Percentiles rank a stretch among this genome's conserved stretches.
Evolutionary conservation across 352 stramenopile genomes (phyloP).

Genomic region (Globisporangium nagaii): DNA sequence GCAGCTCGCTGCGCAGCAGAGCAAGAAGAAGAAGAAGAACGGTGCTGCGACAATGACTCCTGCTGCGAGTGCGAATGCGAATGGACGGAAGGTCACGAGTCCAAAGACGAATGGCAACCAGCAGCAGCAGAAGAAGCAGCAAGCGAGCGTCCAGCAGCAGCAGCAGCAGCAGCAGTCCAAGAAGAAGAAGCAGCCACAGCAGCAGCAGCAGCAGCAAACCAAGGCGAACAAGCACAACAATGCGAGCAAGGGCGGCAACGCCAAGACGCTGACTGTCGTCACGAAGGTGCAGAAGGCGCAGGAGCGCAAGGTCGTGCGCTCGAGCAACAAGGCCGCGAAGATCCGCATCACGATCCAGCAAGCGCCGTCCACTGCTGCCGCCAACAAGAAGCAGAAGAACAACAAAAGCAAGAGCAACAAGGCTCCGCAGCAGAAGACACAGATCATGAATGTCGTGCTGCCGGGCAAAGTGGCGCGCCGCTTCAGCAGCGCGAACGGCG

Average conservation of each 20-base stretch:
- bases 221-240: background rate
- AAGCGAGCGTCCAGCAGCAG: too few species aligned
- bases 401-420: slow-evolving; percentile 21
- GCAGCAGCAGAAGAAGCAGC: slow-evolving; percentile 1
- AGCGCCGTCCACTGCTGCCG: background rate
- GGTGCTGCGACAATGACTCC: too few species aligned
- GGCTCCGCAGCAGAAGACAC: slow-evolving; percentile 21
- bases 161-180: slow-evolving; percentile 4
- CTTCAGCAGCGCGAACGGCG: slow-evolving; percentile 9
- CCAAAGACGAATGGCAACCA: slow-evolving; percentile 9
- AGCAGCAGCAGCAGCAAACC: slow-evolving; percentile 7
- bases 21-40: slow-evolving; percentile 19
- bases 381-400: background rate
- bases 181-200: slow-evolving; percentile 2
- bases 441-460: slow-evolving; percentile 10
- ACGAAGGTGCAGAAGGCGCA: slow-evolving; percentile 3
- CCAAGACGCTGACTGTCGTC: background rate
- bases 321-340: slow-evolving; percentile 26
- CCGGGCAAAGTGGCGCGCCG: slow-evolving; percentile 9
- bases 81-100: slow-evolving; percentile 11
- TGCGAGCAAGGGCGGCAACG: slow-evolving; percentile 5
- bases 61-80: slow-evolving; percentile 7
- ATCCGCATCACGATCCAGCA: slow-evolving; percentile 31
- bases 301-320: slow-evolving; percentile 17
- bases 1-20: background rate